These are phyloP conservation scores for Teratosphaeria zuluensis DNA, from an alignment of 2,329 filamentous ascomycete species.

Conservation along the genomic window DNA sequence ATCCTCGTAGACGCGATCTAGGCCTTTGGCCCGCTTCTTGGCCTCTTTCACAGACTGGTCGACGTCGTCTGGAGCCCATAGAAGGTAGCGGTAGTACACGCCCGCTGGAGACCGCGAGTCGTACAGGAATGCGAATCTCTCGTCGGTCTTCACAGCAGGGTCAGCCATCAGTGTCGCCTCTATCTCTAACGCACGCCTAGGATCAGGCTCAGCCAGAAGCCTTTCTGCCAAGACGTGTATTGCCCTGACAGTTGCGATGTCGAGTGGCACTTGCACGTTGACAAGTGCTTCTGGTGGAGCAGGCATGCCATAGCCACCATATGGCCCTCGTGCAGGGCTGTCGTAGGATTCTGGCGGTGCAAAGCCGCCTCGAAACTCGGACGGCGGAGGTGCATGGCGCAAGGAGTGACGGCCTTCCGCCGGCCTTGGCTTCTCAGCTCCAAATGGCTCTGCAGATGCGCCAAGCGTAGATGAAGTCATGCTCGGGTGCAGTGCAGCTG, in stretches of 20 bases:
- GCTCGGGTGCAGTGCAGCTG: slow-evolving; percentile 33
- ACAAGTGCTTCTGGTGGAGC: slow-evolving; percentile 17
- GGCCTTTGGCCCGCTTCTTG: slow-evolving; percentile 28
- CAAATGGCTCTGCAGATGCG: slow-evolving; percentile 18
- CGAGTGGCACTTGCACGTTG: slow-evolving; percentile 57
- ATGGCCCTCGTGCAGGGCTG: slow-evolving; percentile 40
- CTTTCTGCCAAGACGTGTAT: slow-evolving; percentile 84
- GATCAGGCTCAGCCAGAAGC: slow-evolving; percentile 53
- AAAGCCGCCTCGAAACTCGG: slow-evolving; percentile 49
- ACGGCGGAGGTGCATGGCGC: slow-evolving; percentile 37
- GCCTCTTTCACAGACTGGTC: slow-evolving; percentile 8
- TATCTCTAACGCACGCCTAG: slow-evolving; percentile 59
- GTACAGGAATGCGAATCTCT: slow-evolving; percentile 93
- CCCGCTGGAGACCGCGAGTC: slow-evolving; percentile 69
- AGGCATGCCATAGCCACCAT: slow-evolving; percentile 1
- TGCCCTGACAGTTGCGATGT: slow-evolving; percentile 67
- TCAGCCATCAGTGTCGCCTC: slow-evolving; percentile 87
- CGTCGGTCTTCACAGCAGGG: slow-evolving; percentile 71
- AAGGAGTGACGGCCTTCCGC: slow-evolving; percentile 26
- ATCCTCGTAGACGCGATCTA: slow-evolving; percentile 53
- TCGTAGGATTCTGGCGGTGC: slow-evolving; percentile 67
- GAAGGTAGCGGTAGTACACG: slow-evolving; percentile 84
- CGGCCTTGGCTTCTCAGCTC: slow-evolving; percentile 18
- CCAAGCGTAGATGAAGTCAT: slow-evolving; percentile 1
- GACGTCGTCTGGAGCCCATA: slow-evolving; percentile 49